These are phyloP conservation scores for Diaporthe sp. DNA, from an alignment of 2,329 filamentous ascomycete genomes.

Conservation along the genomic window DNA sequence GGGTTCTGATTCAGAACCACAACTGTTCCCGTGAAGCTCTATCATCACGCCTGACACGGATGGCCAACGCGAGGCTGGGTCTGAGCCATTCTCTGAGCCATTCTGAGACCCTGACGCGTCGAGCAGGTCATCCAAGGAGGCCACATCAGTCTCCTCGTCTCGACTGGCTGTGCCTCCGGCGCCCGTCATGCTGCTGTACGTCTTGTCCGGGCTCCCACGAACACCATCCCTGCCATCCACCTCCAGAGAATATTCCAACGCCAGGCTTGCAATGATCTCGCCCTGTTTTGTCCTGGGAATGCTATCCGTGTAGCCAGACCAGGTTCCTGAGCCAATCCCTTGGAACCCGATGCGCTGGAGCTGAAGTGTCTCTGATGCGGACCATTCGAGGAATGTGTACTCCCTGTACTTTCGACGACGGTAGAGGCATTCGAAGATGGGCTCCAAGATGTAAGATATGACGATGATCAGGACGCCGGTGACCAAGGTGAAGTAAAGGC, in stretches of 20 bases:
- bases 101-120: not conserved
- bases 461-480: not conserved
- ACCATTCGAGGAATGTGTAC: not conserved
- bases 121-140: conserved; percentile 15
- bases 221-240: not conserved
- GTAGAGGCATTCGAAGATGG: conserved; percentile 1
- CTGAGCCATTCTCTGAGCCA: not conserved
- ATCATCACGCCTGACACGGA: not conserved
- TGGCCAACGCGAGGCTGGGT: not conserved
- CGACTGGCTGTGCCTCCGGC: not conserved
- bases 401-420: not conserved
- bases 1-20: not conserved
- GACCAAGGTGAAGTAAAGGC: conserved; percentile 6
- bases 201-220: not conserved
- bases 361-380: not conserved
- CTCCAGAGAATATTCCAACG: not conserved
- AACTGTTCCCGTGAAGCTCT: not conserved
- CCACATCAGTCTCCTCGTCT: not conserved
- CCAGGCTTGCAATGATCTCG: not conserved
- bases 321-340: not conserved
- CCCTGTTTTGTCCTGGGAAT: not conserved
- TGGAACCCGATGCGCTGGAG: conserved; percentile 19
- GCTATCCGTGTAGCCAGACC: conserved; percentile 1
- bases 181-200: not conserved
- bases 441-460: not conserved